phyloP scores from a whole-genome alignment of 345 rosid genomes.

The Microthlaspi erraticum region DNA sequence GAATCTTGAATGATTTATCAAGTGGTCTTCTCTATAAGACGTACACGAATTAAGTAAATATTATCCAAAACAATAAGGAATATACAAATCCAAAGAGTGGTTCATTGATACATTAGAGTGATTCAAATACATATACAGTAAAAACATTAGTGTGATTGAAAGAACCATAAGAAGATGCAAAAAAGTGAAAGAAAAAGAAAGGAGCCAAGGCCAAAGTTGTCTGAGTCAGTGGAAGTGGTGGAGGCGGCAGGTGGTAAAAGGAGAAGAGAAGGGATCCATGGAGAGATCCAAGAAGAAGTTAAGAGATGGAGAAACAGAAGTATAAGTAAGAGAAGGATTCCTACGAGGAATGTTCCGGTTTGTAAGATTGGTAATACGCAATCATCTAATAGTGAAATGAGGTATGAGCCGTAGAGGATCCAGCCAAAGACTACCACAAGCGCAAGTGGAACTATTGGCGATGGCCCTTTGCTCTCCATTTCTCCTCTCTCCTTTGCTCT shows the following conservation, averaged over 20 bases:
- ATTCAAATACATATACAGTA: not conserved
- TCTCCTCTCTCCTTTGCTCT: not conserved
- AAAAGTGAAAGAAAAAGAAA: conserved; percentile 43
- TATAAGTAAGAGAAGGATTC: conserved; percentile 39
- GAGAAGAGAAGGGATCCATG: conserved; percentile 46
- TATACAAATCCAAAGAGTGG: not conserved
- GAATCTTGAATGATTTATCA: conserved; percentile 6
- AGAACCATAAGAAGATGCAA: conserved; percentile 39
- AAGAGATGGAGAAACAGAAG: conserved; percentile 43
- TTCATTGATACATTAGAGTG: too few species aligned
- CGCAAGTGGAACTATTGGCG: conserved; percentile 43
- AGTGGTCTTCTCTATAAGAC: not conserved
- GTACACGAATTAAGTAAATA: not conserved
- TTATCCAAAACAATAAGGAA: not conserved
- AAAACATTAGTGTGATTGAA: conserved; percentile 15
- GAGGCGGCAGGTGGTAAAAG: conserved; percentile 33
- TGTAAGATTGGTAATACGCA: conserved; percentile 37
- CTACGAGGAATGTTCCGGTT: conserved; percentile 45
- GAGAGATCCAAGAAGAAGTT: conserved; percentile 45
- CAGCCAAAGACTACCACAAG: conserved; percentile 43
- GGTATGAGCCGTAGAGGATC: conserved; percentile 41
- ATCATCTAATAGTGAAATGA: conserved; percentile 36
- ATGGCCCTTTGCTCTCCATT: conserved; percentile 48
- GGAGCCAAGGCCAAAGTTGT: conserved; percentile 44
- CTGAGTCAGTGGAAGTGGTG: conserved; percentile 36